A percentile compares a stretch with the other conserved stretches of the same genome.
These are phyloP conservation scores for Ecytonucleospora hepatopenaei DNA, from an alignment of 371 early-diverging fungal species.

Conservation along the genomic window DNA sequence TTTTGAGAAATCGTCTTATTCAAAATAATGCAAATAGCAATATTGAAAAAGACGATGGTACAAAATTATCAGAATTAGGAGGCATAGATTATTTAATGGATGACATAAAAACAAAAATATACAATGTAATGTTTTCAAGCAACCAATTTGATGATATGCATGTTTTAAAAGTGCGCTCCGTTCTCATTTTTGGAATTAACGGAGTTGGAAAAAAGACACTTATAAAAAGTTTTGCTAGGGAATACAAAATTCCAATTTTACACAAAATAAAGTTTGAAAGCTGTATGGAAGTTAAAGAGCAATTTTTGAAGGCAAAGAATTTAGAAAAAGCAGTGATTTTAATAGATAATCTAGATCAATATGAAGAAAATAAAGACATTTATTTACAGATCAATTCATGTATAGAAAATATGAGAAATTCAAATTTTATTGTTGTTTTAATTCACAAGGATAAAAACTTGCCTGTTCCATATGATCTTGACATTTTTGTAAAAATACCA, in stretches of 20 bases:
- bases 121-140: slow-evolving; percentile 31
- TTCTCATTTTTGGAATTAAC: slow-evolving; percentile 48
- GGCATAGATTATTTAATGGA: slow-evolving; percentile 39
- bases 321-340: slow-evolving; percentile 41
- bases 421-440: slow-evolving; percentile 35
- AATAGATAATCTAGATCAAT: slow-evolving; percentile 44
- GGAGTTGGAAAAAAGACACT: slow-evolving; percentile 54
- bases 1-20: slow-evolving; percentile 35
- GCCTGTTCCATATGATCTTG: slow-evolving; percentile 38
- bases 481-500: slow-evolving; percentile 52
- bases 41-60: slow-evolving; percentile 12
- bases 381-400: slow-evolving; percentile 28
- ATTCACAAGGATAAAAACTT: slow-evolving; percentile 22
- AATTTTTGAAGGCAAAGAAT: slow-evolving; percentile 39
- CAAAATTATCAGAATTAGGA: slow-evolving; percentile 24
- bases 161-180: slow-evolving; percentile 25
- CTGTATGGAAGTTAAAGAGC: slow-evolving; percentile 37
- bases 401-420: slow-evolving; percentile 40
- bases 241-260: slow-evolving; percentile 37
- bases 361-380: slow-evolving; percentile 32
- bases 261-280: slow-evolving; percentile 23
- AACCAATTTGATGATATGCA: slow-evolving; percentile 43
- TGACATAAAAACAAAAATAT: slow-evolving; percentile 20
- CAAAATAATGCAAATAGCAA: slow-evolving; percentile 21
- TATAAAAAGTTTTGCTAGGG: slow-evolving; percentile 40